A percentile compares a stretch with the other conserved stretches of the same genome.
Conservation (phyloP, 2,329 filamentous ascomycete species). For the Endocalyx cinctus region DNA sequence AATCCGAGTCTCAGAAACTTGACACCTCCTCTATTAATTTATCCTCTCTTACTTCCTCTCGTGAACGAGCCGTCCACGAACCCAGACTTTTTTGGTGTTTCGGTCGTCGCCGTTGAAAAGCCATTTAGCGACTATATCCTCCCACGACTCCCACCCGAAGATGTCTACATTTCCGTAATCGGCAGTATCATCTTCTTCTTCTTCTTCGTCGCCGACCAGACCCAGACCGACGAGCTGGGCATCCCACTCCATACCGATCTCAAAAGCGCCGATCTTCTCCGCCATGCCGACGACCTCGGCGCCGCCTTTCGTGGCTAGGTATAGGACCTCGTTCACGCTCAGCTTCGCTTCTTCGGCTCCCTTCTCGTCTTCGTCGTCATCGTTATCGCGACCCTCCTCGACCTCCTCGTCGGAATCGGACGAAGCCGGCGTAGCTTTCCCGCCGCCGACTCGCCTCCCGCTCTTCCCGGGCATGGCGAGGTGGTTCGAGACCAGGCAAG, state of each 20-base stretch:
- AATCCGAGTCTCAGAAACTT: no score
- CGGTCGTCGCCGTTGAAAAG: constrained; percentile 89
- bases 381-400: not conserved
- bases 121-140: constrained; percentile 88
- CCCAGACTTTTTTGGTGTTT: constrained; percentile 87
- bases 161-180: constrained; percentile 70
- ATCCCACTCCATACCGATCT: constrained; percentile 85
- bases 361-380: not conserved
- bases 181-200: constrained; percentile 14
- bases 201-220: constrained; percentile 34
- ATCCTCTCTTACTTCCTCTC: constrained; percentile 21
- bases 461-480: constrained; percentile 48
- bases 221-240: constrained; percentile 74
- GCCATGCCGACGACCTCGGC: constrained; percentile 74
- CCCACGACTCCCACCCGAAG: constrained; percentile 89
- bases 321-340: constrained; percentile 80
- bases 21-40: no score
- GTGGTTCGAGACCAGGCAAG: constrained; percentile 72
- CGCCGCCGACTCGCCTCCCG: constrained; percentile 5
- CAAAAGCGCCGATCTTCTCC: constrained; percentile 72
- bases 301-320: constrained; percentile 82
- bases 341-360: constrained; percentile 55
- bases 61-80: constrained; percentile 78
- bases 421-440: constrained; percentile 13
- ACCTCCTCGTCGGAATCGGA: constrained; percentile 1